Evolutionary conservation across 129 eudicot genomes (phyloP).

Genomic region (Oenanthe sinensis): DNA sequence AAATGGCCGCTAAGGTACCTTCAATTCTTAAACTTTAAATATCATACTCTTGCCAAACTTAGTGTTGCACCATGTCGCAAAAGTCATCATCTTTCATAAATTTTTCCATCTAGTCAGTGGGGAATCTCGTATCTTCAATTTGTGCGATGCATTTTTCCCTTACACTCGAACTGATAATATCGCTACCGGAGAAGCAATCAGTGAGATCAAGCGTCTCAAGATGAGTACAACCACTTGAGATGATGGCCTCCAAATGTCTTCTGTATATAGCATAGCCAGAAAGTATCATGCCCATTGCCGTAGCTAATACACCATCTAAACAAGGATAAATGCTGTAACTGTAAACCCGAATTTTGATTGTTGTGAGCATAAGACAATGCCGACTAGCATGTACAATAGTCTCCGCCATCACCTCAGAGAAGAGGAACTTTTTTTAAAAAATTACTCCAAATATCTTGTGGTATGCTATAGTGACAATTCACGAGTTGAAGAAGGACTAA

Average conservation of each 20-base stretch:
- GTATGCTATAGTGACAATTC: not conserved
- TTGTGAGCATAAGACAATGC: constrained; percentile 18
- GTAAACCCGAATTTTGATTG: constrained; percentile 12
- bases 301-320: not conserved
- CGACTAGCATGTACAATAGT: constrained; percentile 6
- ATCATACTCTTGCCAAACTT: too few relatives aligned
- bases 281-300: constrained; percentile 21
- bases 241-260: constrained; percentile 14
- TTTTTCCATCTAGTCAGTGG: not conserved
- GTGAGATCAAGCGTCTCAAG: constrained; percentile 27
- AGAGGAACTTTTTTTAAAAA: constrained; percentile 6
- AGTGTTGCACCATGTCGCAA: not conserved
- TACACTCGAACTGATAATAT: constrained; percentile 3
- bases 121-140: constrained; percentile 12
- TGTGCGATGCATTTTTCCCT: constrained; percentile 19
- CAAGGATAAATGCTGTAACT: not conserved
- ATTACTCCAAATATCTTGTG: not conserved
- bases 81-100: not conserved
- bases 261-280: constrained; percentile 16
- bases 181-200: constrained; percentile 1
- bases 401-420: not conserved
- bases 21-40: too few relatives aligned
- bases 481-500: not conserved
- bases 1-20: too few relatives aligned
- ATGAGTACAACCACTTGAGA: constrained; percentile 14